Evolutionary conservation across 495 filamentous ascomycete species (phyloP), one percentile per base, ranked within the genome.

Genomic region (Durotheca rogersii): DNA sequence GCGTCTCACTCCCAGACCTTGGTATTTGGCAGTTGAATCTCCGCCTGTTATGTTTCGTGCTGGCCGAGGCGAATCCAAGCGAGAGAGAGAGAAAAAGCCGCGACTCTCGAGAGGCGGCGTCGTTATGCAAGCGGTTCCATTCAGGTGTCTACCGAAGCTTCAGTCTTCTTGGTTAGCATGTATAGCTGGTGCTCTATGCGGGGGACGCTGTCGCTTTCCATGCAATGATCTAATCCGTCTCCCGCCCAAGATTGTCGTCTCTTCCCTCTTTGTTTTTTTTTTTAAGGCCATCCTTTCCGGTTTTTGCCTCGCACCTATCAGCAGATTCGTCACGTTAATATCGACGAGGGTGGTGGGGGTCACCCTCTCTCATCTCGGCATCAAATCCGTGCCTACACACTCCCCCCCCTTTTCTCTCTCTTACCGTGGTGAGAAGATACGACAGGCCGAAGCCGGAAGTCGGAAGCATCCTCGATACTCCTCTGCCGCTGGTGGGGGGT

Each of bases 361-460:
- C 32, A 46, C 42, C 57, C 47, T 60, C 47, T 60, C 39, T 60
- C 50, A 56, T 60, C 56, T 60, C 56, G 51, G 51, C 47, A 55
- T n/a, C n/a, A n/a, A n/a, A n/a, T n/a, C n/a, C n/a, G n/a, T n/a
- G n/a, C n/a, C n/a, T n/a, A n/a, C n/a, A n/a, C n/a, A n/a, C n/a
- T n/a, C n/a, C n/a, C n/a, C n/a, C n/a, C n/a, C 19, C 36, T 58
- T n/a, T 1, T 44, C 33, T 33, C 5, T 49, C 10, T 6, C 3
- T 12, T 49, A 53, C 48, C 15, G 43, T 53, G 49, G 55, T 46
- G 53, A 58, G 38, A 44, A 58, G 49, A 19, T 17, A n/a, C 14
- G 35, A 18, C 35, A 43, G 49, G 29, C 19, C 34, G 30, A 53
- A 50, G 6, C 40, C 38, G 45, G 32, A 14, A 40, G 37, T 38